Percentiles rank a stretch among this genome's conserved stretches.
Evolutionary conservation across 441 rosid genomes (phyloP).

Genomic region (Populus hybrid): DNA sequence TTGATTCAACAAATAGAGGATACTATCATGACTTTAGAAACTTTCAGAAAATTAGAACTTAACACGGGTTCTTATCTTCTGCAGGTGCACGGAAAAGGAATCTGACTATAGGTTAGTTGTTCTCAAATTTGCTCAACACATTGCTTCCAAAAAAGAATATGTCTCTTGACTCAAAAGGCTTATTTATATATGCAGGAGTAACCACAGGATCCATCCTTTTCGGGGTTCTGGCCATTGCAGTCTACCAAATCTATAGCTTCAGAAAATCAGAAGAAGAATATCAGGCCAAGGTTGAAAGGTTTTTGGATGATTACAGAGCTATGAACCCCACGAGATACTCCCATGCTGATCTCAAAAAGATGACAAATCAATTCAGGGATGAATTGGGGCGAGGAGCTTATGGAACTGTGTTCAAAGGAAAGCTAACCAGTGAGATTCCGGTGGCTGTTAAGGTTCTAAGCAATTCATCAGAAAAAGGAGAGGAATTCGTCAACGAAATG

Average conservation of each 20-base stretch:
- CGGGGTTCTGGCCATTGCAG: too few species aligned
- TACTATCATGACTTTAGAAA: too few species aligned
- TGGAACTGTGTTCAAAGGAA: conserved; percentile 15
- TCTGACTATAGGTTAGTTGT: not conserved
- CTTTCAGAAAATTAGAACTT: not conserved
- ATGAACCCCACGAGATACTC: conserved; percentile 13
- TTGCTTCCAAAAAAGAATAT: too few species aligned
- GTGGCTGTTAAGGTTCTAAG: conserved; percentile 5
- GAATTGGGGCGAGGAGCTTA: conserved; percentile 15
- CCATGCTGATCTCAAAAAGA: conserved; percentile 10
- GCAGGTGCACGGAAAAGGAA: not conserved
- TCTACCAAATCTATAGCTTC: not conserved
- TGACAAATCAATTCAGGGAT: conserved; percentile 13
- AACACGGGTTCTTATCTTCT: not conserved
- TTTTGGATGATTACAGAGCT: conserved; percentile 11
- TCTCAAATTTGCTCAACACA: not conserved
- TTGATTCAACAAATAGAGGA: too few species aligned
- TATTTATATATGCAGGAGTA: conserved; percentile 7
- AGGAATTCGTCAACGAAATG: conserved; percentile 9
- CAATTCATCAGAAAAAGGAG: not conserved
- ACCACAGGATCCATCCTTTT: not conserved
- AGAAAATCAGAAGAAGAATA: not conserved
- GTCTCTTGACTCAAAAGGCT: not conserved
- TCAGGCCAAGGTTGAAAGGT: conserved; percentile 12
- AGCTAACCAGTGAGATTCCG: not conserved